These are phyloP conservation scores for Brassica napus DNA, from an alignment of 345 rosid species.

Conservation along the genomic window DNA sequence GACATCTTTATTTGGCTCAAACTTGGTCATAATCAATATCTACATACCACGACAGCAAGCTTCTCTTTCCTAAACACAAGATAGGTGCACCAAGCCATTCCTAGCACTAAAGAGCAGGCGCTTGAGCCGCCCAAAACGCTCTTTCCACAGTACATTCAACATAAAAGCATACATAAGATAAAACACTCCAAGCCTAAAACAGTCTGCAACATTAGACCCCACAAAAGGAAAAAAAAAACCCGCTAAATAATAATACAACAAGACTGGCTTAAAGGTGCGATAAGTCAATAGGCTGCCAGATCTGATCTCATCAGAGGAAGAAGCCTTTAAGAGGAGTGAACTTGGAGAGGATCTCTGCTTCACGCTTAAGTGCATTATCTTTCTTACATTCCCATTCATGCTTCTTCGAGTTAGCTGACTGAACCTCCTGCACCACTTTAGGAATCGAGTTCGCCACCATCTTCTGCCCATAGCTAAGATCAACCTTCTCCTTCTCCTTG, in stretches of 20 bases:
- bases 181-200: neutral
- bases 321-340: constrained; percentile 62
- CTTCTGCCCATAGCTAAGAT: constrained; percentile 47
- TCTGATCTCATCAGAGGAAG: constrained; percentile 30
- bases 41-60: no score
- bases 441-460: constrained; percentile 57
- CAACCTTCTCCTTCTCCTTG: constrained; percentile 49
- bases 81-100: no score
- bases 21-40: neutral
- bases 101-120: neutral
- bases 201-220: no score
- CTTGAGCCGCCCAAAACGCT: neutral
- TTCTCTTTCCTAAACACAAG: no score
- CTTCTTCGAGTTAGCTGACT: constrained; percentile 50
- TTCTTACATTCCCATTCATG: constrained; percentile 61
- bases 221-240: neutral
- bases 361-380: constrained; percentile 51
- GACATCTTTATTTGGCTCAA: neutral
- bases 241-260: constrained; percentile 17
- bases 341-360: constrained; percentile 56
- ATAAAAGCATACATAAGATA: neutral
- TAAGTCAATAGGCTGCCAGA: neutral
- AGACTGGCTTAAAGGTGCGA: neutral
- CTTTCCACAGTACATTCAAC: constrained; percentile 12
- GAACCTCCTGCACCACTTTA: constrained; percentile 57